These are phyloP conservation scores for Monosporascus sp. DNA, from an alignment of 2,329 filamentous ascomycete species.

Conservation along the genomic window DNA sequence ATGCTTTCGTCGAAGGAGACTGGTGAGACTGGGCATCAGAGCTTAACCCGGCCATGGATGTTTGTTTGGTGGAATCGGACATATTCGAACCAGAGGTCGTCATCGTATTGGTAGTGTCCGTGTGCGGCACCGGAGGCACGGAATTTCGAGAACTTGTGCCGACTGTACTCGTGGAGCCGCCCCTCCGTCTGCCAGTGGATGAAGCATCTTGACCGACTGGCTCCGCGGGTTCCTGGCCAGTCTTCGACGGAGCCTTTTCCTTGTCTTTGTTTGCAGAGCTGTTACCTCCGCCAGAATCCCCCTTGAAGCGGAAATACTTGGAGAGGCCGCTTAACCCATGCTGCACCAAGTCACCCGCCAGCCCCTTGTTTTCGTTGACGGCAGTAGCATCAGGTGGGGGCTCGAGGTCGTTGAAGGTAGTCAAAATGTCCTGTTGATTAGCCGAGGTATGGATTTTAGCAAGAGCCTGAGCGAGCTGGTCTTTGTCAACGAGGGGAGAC, in stretches of 20 bases:
- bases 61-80: conserved; percentile 26
- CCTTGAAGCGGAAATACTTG: conserved; percentile 72
- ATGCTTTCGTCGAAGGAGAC: conserved; percentile 40
- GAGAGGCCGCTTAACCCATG: conserved; percentile 77
- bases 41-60: conserved; percentile 30
- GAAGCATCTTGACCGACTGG: conserved; percentile 37
- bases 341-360: conserved; percentile 70
- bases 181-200: conserved; percentile 34
- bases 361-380: conserved; percentile 61
- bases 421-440: conserved; percentile 78
- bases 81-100: conserved; percentile 29
- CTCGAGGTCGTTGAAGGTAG: conserved; percentile 91
- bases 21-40: conserved; percentile 38
- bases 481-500: conserved; percentile 58
- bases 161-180: conserved; percentile 27
- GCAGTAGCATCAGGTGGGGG: conserved; percentile 58
- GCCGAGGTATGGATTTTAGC: conserved; percentile 86
- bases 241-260: conserved; percentile 14
- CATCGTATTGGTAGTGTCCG: conserved; percentile 32
- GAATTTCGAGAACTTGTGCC: conserved; percentile 38
- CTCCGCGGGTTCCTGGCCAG: conserved; percentile 23
- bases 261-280: conserved; percentile 14
- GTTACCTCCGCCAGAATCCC: conserved; percentile 69
- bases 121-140: conserved; percentile 35
- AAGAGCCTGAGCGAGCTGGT: conserved; percentile 70